Base-by-base conservation (phyloP, 2,329 filamentous ascomycete genomes). In the Alternaria solani region DNA sequence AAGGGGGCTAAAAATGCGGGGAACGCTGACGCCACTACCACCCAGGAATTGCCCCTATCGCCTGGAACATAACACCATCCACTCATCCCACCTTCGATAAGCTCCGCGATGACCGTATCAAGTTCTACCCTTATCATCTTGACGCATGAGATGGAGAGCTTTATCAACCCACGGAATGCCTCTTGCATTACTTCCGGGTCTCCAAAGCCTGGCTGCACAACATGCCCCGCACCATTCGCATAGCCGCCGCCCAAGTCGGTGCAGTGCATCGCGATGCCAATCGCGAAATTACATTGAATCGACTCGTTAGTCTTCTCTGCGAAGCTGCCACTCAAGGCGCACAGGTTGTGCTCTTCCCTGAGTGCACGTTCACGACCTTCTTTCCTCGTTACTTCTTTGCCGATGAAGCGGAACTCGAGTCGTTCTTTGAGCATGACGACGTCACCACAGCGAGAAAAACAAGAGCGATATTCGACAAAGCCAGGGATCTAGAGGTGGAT, bases 281-380 rank as follows among this genome's bases (percentile, higher is more conserved):
- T 4, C 79, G 81, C 7, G 57, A 63, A 39, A 74, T 81, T 32
- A 81, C 79, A 4, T 65, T 86, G 28, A 55, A 69, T 1, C 82
- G 84, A 8, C 83, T 86, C 78, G 66, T 85, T 41, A 66, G 64
- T 12, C 78, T 86, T n/a, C 80, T 86, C 25, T 73, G 81, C 25
- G 68, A 79, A 14, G 84, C 84, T 12, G 77, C 79, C 1, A 57
- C 69, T 4, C 68, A 82, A 59, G 77, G 78, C 18, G 83, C 81
- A 18, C 78, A 82, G 59, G 63, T 86, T 1, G 80, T 85, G 14
- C 79, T 85, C 7, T 86, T 83, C 61, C 84, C 84, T 2, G 84
- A 87, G 67, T 79, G 81, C 25, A 81, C 84, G 11, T 81, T 86
- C 30, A 86, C 84, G 1, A 86, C 84, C 0, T 86, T 87, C 77